These are phyloP conservation scores for Circinella minor DNA, from an alignment of 371 early-diverging fungal species.

Conservation along the genomic window DNA sequence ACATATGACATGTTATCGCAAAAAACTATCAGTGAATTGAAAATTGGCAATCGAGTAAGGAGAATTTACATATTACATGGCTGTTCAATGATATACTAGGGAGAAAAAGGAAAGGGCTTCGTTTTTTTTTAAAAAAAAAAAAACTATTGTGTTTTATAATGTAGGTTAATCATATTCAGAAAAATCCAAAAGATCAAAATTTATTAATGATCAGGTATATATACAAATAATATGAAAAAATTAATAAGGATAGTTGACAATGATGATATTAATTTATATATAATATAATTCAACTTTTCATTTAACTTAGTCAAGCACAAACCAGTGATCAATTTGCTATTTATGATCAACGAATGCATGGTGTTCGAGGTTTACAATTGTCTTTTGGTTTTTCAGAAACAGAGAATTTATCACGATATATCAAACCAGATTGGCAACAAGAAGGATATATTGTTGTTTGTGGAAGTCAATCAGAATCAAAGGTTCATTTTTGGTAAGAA, in stretches of 20 bases:
- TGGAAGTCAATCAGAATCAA: slow-evolving; percentile 31
- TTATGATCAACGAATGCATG: slow-evolving; percentile 33
- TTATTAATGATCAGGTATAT: slow-evolving; percentile 25
- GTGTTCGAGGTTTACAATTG: slow-evolving; percentile 22
- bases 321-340: slow-evolving; percentile 34
- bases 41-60: slow-evolving; percentile 14
- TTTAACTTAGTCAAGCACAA: slow-evolving; percentile 17
- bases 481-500: slow-evolving; percentile 44
- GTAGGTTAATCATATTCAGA: slow-evolving; percentile 30
- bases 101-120: too few species aligned
- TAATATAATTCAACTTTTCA: neutral
- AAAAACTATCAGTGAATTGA: slow-evolving; percentile 13
- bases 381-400: slow-evolving; percentile 36
- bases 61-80: neutral
- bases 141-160: neutral
- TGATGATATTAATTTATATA: neutral
- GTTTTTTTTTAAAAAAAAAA: too few species aligned
- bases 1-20: slow-evolving; percentile 27
- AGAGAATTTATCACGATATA: slow-evolving; percentile 39
- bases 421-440: slow-evolving; percentile 42
- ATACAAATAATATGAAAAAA: neutral
- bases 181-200: slow-evolving; percentile 24
- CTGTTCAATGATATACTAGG: too few species aligned
- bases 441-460: slow-evolving; percentile 46
- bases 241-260: neutral